Conservation (phyloP, 2,329 filamentous ascomycete species). For the Aureobasidium lini region DNA sequence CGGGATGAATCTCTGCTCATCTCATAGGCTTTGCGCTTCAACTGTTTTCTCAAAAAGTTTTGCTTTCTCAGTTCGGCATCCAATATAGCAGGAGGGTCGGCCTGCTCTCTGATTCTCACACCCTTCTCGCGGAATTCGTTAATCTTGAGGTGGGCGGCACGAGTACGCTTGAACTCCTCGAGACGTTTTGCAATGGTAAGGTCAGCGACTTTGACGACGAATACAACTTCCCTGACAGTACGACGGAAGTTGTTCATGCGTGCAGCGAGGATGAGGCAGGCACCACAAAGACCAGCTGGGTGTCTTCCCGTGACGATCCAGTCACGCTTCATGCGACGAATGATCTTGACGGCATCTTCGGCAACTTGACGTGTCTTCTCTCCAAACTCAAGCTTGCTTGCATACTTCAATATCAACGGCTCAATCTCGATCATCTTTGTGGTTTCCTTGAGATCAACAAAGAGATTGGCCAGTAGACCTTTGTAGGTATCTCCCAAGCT, state of each 20-base stretch:
- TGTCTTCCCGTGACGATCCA: constrained; percentile 96
- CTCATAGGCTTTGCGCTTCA: constrained; percentile 20
- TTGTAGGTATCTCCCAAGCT: constrained; percentile 87
- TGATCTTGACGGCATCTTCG: constrained; percentile 76
- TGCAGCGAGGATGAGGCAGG: constrained; percentile 87
- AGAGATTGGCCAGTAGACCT: constrained; percentile 60
- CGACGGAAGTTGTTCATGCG: constrained; percentile 98
- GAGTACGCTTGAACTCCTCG: constrained; percentile 83
- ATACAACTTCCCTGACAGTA: constrained; percentile 90
- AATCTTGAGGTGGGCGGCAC: constrained; percentile 76
- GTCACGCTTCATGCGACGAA: constrained; percentile 88
- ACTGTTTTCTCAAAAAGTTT: constrained; percentile 26
- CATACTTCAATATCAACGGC: constrained; percentile 85
- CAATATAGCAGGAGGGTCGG: constrained; percentile 80
- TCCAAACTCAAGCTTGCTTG: constrained; percentile 84
- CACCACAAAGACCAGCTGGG: constrained; percentile 88
- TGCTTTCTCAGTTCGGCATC: constrained; percentile 48
- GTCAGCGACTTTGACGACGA: constrained; percentile 93
- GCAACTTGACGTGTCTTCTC: constrained; percentile 75
- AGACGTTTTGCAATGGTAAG: constrained; percentile 86
- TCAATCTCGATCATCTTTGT: constrained; percentile 39
- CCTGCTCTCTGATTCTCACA: constrained; percentile 59
- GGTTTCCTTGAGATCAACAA: constrained; percentile 52
- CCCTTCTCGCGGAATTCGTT: constrained; percentile 72
- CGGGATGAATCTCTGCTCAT: constrained; percentile 18